These are phyloP conservation scores for Aspergillus alliaceus DNA, from an alignment of 2,329 filamentous ascomycete species.

Conservation along the genomic window DNA sequence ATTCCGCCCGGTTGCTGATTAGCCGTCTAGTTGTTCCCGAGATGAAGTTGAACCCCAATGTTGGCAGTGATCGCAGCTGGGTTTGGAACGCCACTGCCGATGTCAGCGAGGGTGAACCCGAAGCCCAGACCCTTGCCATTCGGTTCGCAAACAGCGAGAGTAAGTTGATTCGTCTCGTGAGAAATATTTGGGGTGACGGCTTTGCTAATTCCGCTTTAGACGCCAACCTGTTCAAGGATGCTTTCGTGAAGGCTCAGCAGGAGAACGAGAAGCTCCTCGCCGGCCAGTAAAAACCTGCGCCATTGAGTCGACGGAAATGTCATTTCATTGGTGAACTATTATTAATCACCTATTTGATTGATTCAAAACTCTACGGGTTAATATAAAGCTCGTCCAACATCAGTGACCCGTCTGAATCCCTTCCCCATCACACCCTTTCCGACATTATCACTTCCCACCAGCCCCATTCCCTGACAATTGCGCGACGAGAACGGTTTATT, in stretches of 20 bases:
- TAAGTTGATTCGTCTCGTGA: slow-evolving; percentile 50
- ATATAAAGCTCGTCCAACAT: not conserved
- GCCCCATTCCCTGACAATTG: slow-evolving; percentile 12
- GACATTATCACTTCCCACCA: slow-evolving; percentile 9
- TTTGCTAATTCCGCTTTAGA: slow-evolving; percentile 54
- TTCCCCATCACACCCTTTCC: slow-evolving; percentile 3
- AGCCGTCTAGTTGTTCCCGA: slow-evolving; percentile 78
- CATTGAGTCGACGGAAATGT: not conserved
- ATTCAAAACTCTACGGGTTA: not conserved
- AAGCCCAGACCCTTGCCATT: slow-evolving; percentile 93
- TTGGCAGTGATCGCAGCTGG: slow-evolving; percentile 97
- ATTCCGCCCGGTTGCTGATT: not conserved
- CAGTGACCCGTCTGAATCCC: not conserved
- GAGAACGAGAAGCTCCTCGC: slow-evolving; percentile 88
- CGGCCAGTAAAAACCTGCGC: slow-evolving; percentile 40
- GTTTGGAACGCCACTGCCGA: slow-evolving; percentile 98
- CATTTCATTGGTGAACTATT: slow-evolving; percentile 10
- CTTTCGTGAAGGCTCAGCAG: slow-evolving; percentile 94
- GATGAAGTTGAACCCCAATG: slow-evolving; percentile 98
- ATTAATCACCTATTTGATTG: slow-evolving; percentile 11
- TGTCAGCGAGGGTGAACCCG: slow-evolving; percentile 96
- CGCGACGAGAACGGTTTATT: slow-evolving; percentile 28
- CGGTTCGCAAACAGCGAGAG: slow-evolving; percentile 97
- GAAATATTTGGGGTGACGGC: not conserved
- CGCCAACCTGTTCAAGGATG: slow-evolving; percentile 95